phyloP scores from a whole-genome alignment of 805 yeast genomes.

The Ogataea populi-albae region DNA sequence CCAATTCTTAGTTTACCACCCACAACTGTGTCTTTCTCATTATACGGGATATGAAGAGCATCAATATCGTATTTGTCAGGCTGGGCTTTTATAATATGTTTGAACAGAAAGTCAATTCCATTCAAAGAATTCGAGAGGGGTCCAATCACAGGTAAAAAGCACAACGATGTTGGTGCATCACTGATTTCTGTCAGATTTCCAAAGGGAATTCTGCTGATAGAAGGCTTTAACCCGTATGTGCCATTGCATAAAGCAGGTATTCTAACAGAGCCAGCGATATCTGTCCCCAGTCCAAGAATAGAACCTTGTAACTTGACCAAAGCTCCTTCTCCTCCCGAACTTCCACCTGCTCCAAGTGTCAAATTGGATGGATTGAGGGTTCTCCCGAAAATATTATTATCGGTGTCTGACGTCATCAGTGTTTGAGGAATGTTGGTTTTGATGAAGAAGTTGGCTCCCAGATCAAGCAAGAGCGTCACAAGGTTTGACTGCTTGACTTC shows the following conservation, averaged over 20 bases:
- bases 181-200: slow-evolving; percentile 19
- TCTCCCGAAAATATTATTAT: slow-evolving; percentile 47
- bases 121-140: slow-evolving; percentile 48
- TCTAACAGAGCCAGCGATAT: slow-evolving; percentile 60
- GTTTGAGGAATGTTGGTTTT: slow-evolving; percentile 41
- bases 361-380: slow-evolving; percentile 50
- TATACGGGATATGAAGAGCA: slow-evolving; percentile 39
- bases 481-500: slow-evolving; percentile 14
- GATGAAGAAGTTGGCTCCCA: slow-evolving; percentile 26
- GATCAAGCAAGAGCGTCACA: slow-evolving; percentile 16
- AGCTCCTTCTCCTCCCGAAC: slow-evolving; percentile 63
- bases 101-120: slow-evolving; percentile 48
- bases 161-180: slow-evolving; percentile 27
- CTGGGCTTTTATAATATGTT: slow-evolving; percentile 17
- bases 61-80: slow-evolving; percentile 39
- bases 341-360: slow-evolving; percentile 54
- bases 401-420: slow-evolving; percentile 54
- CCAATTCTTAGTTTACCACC: background rate
- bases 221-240: slow-evolving; percentile 52
- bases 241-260: slow-evolving; percentile 57
- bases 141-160: slow-evolving; percentile 36
- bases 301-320: slow-evolving; percentile 51
- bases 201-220: slow-evolving; percentile 33
- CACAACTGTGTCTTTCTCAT: background rate
- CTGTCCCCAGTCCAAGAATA: slow-evolving; percentile 57